Conservation (phyloP, 306 rosid species). For the Hylodesmum podocarpum region DNA sequence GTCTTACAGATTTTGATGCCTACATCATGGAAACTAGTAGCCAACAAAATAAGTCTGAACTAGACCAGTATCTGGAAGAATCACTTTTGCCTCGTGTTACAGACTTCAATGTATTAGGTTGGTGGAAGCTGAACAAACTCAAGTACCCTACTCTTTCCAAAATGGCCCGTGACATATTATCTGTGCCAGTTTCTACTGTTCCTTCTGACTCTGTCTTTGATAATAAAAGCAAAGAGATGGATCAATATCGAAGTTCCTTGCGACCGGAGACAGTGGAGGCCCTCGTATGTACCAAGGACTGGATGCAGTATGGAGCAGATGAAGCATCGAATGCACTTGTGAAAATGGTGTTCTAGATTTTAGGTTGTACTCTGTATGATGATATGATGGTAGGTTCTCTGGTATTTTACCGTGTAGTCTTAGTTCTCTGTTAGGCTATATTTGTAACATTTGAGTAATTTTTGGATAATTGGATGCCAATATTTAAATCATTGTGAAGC, state of each 20-base stretch:
- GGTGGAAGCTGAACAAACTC: conserved; percentile 91
- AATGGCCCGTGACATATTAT: conserved; percentile 84
- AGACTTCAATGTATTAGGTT: conserved; percentile 78
- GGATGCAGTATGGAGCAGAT: conserved; percentile 68
- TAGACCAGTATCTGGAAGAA: conserved; percentile 90
- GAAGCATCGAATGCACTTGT: conserved; percentile 50
- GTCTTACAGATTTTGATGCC: conserved; percentile 82
- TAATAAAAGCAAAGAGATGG: conserved; percentile 65
- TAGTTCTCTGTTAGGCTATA: conserved; percentile 2
- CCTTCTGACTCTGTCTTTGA: conserved; percentile 62
- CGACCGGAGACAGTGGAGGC: conserved; percentile 88
- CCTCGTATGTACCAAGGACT: conserved; percentile 83
- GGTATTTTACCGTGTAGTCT: too few relatives aligned
- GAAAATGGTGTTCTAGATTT: conserved; percentile 56
- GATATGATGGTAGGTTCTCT: conserved; percentile 27
- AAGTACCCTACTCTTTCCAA: conserved; percentile 94
- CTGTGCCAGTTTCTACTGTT: conserved; percentile 65
- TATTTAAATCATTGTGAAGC: conserved; percentile 25
- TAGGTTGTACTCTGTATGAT: conserved; percentile 2
- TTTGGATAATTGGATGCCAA: conserved; percentile 33
- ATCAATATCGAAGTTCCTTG: conserved; percentile 66
- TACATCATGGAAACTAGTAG: conserved; percentile 91
- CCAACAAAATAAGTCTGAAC: conserved; percentile 83
- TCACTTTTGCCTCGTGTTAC: conserved; percentile 78
- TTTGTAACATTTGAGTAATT: conserved; percentile 33